Percentiles rank a stretch among this genome's conserved stretches.
Conservation (phyloP, 768 basidiomycete genomes). For the Trametes meyenii region DNA sequence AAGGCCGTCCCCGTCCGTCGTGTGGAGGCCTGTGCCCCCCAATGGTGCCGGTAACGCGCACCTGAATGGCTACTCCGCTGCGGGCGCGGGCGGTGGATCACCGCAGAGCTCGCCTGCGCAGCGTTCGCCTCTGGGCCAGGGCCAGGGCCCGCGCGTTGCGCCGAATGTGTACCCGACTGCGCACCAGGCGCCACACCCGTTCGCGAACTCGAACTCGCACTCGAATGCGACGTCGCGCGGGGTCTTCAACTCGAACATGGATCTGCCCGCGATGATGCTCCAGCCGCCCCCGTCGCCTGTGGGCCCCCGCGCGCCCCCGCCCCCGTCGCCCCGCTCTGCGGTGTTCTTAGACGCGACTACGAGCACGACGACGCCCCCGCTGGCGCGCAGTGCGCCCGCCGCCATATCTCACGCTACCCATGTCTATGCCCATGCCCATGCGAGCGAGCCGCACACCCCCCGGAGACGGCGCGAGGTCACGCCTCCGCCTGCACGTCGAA, state of each 20-base stretch:
- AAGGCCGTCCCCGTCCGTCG: too few relatives aligned
- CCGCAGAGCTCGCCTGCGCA: slow-evolving; percentile 10
- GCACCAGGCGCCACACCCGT: too few relatives aligned
- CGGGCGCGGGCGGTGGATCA: too few relatives aligned
- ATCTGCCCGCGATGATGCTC: background rate
- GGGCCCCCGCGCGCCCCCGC: slow-evolving; percentile 1
- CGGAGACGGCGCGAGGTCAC: background rate
- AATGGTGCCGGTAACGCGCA: too few relatives aligned
- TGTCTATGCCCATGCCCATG: too few relatives aligned
- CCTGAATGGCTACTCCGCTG: too few relatives aligned
- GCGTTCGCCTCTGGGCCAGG: background rate
- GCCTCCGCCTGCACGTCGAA: slow-evolving; percentile 4
- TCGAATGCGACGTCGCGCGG: too few relatives aligned
- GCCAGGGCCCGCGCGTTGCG: background rate
- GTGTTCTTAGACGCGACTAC: background rate
- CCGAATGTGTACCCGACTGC: background rate
- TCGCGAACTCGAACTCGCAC: too few relatives aligned
- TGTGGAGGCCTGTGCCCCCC: too few relatives aligned
- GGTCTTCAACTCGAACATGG: background rate
- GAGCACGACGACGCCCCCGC: background rate
- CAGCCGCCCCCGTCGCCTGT: background rate
- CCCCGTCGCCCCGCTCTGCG: background rate
- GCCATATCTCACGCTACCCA: too few relatives aligned
- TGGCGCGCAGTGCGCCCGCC: background rate
- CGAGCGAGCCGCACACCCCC: too few relatives aligned